These are phyloP conservation scores for Xylariaceae sp. DNA, from an alignment of 2,329 filamentous ascomycete genomes.

Conservation along the genomic window DNA sequence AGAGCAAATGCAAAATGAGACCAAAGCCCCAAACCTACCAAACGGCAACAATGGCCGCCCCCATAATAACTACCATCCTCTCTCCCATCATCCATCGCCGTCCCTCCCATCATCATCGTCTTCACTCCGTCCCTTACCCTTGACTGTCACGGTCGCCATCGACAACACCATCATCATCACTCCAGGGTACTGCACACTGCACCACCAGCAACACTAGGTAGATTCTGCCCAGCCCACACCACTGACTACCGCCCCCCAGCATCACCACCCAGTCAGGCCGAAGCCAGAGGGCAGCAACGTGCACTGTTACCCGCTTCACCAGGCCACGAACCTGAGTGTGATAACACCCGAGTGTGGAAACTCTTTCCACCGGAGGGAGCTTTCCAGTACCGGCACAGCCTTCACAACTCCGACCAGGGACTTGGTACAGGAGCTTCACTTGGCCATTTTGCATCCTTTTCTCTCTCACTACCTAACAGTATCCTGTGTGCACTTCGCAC, in stretches of 20 bases:
- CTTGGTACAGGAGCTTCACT: no score
- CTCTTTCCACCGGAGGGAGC: no score
- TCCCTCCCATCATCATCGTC: constrained; percentile 18
- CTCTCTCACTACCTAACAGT: no score
- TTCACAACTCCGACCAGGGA: no score
- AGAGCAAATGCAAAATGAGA: constrained; percentile 33
- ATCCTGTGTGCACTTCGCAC: no score
- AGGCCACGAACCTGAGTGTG: no score
- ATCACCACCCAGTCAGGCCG: background rate
- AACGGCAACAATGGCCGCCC: constrained; percentile 33
- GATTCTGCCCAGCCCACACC: background rate
- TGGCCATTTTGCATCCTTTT: no score
- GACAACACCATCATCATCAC: constrained; percentile 14
- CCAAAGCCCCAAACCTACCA: constrained; percentile 34
- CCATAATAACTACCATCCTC: constrained; percentile 30
- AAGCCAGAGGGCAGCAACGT: no score
- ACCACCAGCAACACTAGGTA: constrained; percentile 8
- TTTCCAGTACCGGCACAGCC: no score
- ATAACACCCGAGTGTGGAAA: no score
- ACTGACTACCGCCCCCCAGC: constrained; percentile 16
- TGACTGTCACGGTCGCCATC: constrained; percentile 15
- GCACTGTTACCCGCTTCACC: no score
- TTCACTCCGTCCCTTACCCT: constrained; percentile 7
- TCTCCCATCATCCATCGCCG: constrained; percentile 23
- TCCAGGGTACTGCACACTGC: constrained; percentile 8